Evolutionary conservation across 441 rosid genomes (phyloP), one percentile per base, ranked within the genome.

Genomic region (Arabidopsis hybrid): DNA sequence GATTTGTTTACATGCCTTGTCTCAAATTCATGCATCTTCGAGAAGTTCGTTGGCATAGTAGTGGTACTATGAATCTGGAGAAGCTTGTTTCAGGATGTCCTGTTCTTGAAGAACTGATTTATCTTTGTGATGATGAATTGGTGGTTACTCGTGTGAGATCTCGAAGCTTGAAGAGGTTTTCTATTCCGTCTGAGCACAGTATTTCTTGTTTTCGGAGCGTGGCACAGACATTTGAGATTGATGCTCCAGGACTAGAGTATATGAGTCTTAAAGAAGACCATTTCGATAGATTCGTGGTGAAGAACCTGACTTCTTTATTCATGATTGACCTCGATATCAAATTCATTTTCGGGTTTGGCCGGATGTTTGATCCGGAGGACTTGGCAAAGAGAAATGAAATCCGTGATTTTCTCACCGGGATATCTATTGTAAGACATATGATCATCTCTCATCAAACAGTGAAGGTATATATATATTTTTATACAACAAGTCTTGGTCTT

Each of bases 181-280:
- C 3, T 34, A 40, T 57, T 32, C 11, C 18, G 21, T 8, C 2
- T 4, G 40, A 4, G 16, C 1, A 12, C 7, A 16, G 4, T 29
- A 3, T 7, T 3, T 1, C 0, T 29, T 6, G 5, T 13, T 26
- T 26, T 26, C 29, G 29, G 29, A 1, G 57, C 11, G 14, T 0
- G 14, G 11, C 2, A 8, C 10, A 6, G 14, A 29, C 17, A 5
- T 5, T 53, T 49, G 66, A 66, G 72, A 50, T 74, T 32, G 78
- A 74, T 46, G 78, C 72, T 58, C 72, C 78, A 1, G 0, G 53
- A 2, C 67, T 66, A 1, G 61, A 66, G 67, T 66, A 29, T 66
- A 0, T 74, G 72, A 49, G 60, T 40, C 66, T 65, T 32, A 26
- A n/a, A 8, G 65, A 74, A 45, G 21, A 13, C 7, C 35, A 58